These are phyloP conservation scores for Lactifluus rugatus DNA, from an alignment of 768 basidiomycete genomes.

Conservation along the genomic window DNA sequence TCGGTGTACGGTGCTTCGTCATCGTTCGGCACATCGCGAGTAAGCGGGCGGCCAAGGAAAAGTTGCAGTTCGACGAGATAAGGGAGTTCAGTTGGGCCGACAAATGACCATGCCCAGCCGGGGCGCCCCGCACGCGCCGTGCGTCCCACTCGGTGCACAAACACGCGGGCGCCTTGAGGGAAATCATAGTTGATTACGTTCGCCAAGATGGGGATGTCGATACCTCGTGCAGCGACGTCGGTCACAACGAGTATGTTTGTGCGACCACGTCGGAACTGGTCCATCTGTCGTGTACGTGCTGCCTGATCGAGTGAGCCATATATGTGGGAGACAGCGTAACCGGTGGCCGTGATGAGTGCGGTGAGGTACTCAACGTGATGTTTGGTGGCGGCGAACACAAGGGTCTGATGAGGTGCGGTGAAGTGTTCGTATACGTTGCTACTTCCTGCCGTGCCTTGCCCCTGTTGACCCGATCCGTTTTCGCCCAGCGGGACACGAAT, in stretches of 20 bases:
- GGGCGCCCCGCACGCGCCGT: conserved; percentile 91
- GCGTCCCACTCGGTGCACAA: conserved; percentile 93
- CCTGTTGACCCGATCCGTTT: conserved; percentile 25
- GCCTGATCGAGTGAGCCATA: conserved; percentile 93
- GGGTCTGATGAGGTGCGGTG: conserved; percentile 77
- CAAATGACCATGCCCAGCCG: conserved; percentile 96
- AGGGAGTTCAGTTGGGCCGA: conserved; percentile 78
- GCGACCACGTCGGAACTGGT: conserved; percentile 69
- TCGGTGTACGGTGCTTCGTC: conserved; percentile 56
- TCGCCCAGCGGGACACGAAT: conserved; percentile 65
- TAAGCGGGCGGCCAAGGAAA: conserved; percentile 75
- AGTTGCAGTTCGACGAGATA: conserved; percentile 89
- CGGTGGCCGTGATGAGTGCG: conserved; percentile 63
- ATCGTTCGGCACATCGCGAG: conserved; percentile 37
- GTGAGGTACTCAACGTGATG: conserved; percentile 96
- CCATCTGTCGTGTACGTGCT: conserved; percentile 85
- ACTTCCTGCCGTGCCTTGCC: conserved; percentile 32
- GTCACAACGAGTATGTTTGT: conserved; percentile 90
- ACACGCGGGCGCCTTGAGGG: conserved; percentile 85
- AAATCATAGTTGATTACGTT: conserved; percentile 99
- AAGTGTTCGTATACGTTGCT: conserved; percentile 41
- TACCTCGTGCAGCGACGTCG: conserved; percentile 95
- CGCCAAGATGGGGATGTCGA: conserved; percentile 93
- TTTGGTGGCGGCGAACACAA: conserved; percentile 93
- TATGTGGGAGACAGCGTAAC: conserved; percentile 87